Evolutionary conservation across 352 stramenopile genomes (phyloP).

Genomic region (Phytophthora uliginosa): DNA sequence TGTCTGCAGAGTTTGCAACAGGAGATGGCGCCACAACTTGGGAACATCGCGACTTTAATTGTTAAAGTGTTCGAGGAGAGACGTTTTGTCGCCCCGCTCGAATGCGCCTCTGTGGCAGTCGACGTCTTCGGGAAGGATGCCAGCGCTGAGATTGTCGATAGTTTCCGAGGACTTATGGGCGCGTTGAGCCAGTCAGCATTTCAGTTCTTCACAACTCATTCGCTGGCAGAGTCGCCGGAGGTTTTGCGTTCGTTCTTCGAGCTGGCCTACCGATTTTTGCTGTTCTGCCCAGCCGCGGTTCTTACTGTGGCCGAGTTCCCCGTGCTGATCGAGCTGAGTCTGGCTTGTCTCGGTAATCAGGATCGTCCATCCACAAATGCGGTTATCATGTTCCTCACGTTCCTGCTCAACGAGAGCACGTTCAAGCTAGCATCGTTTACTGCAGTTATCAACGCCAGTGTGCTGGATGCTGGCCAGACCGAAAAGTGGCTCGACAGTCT

Average conservation of each 20-base stretch:
- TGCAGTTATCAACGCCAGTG: conserved; percentile 51
- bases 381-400: conserved; percentile 75
- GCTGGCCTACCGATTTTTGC: conserved; percentile 72
- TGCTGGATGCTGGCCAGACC: conserved; percentile 52
- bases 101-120: conserved; percentile 70
- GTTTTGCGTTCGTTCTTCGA: conserved; percentile 77
- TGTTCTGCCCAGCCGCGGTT: conserved; percentile 77
- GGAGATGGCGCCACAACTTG: conserved; percentile 64
- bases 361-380: conserved; percentile 75
- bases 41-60: conserved; percentile 63
- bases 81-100: conserved; percentile 67
- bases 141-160: conserved; percentile 52
- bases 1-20: conserved; percentile 73
- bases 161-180: conserved; percentile 66
- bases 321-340: conserved; percentile 65
- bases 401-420: conserved; percentile 65
- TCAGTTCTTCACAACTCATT: conserved; percentile 69
- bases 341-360: conserved; percentile 73
- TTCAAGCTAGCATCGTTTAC: conserved; percentile 55
- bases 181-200: conserved; percentile 72
- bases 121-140: conserved; percentile 74
- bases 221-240: conserved; percentile 66
- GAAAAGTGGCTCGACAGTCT: conserved; percentile 65
- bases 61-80: conserved; percentile 67
- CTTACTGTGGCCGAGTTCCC: conserved; percentile 66